phyloP scores from a whole-genome alignment of 2,329 filamentous ascomycete genomes.

The Ophiostoma sp. region DNA sequence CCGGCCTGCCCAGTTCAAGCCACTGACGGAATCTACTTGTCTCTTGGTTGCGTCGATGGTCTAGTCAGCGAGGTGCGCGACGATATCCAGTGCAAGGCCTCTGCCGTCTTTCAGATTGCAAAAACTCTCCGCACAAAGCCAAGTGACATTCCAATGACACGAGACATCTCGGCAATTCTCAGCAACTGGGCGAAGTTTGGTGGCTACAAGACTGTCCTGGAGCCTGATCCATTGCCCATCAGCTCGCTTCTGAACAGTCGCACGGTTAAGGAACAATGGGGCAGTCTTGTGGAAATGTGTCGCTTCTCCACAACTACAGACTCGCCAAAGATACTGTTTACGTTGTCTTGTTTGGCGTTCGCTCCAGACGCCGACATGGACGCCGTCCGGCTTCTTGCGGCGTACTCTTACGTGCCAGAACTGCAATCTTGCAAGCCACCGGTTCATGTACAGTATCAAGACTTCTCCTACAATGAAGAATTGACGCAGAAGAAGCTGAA shows the following conservation, averaged over 20 bases:
- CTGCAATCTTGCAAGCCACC: conserved; percentile 42
- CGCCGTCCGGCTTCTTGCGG: conserved; percentile 41
- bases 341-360: conserved; percentile 36
- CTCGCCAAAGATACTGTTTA: neutral
- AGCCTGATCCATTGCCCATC: neutral
- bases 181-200: conserved; percentile 14
- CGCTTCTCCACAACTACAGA: conserved; percentile 19
- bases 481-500: neutral
- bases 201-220: neutral
- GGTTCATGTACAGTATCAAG: neutral
- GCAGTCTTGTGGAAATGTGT: conserved; percentile 32
- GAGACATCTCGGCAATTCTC: neutral
- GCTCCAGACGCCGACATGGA: conserved; percentile 33
- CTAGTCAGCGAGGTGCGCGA: neutral
- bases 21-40: conserved; percentile 14
- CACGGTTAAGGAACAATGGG: conserved; percentile 31
- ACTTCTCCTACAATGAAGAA: conserved; percentile 21
- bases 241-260: neutral
- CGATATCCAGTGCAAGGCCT: neutral
- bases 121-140: neutral
- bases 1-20: neutral
- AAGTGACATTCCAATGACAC: neutral
- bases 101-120: conserved; percentile 6
- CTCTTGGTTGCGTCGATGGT: neutral
- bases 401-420: conserved; percentile 44